A percentile compares a stretch with the other conserved stretches of the same genome.
phyloP scores from a whole-genome alignment of 2,329 filamentous ascomycete genomes.

The Didymella lethalis region DNA sequence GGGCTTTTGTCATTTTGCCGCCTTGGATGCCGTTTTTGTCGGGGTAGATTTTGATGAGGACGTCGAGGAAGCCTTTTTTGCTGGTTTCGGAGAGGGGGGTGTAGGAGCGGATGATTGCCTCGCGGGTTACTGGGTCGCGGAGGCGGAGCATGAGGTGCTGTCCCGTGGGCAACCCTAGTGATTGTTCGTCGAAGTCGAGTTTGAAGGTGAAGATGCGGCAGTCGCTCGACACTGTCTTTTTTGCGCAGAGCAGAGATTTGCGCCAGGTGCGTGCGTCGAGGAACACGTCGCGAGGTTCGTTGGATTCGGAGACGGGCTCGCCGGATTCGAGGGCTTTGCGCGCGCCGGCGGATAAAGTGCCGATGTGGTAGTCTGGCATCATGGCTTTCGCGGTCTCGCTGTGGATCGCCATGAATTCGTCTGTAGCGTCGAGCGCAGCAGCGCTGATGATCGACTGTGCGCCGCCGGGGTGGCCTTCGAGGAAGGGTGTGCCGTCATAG shows the following conservation, averaged over 20 bases:
- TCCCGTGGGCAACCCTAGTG: slow-evolving; percentile 79
- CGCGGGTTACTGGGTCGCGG: slow-evolving; percentile 72
- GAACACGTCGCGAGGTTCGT: slow-evolving; percentile 67
- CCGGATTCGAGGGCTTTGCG: slow-evolving; percentile 62
- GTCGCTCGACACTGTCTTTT: slow-evolving; percentile 76
- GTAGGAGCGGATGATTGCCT: slow-evolving; percentile 84
- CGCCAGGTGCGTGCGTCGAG: slow-evolving; percentile 76
- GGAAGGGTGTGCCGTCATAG: slow-evolving; percentile 82
- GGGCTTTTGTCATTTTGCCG: slow-evolving; percentile 81
- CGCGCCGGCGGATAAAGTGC: slow-evolving; percentile 71
- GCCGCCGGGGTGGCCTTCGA: slow-evolving; percentile 85
- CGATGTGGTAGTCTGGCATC: slow-evolving; percentile 87
- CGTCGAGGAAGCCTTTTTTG: slow-evolving; percentile 70
- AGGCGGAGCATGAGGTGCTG: slow-evolving; percentile 88
- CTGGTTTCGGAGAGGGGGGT: slow-evolving; percentile 77
- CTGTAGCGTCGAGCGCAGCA: slow-evolving; percentile 81
- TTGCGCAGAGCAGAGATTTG: slow-evolving; percentile 73
- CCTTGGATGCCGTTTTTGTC: slow-evolving; percentile 57
- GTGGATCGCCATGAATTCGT: slow-evolving; percentile 93
- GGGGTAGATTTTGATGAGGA: slow-evolving; percentile 85
- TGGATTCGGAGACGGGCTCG: slow-evolving; percentile 53
- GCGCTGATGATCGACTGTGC: slow-evolving; percentile 83
- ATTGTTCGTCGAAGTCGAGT: slow-evolving; percentile 74
- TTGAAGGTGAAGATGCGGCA: slow-evolving; percentile 82
- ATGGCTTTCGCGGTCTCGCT: slow-evolving; percentile 91